Evolutionary conservation across 495 filamentous ascomycete species (phyloP).

Genomic region (Mytilinidion resinicola): DNA sequence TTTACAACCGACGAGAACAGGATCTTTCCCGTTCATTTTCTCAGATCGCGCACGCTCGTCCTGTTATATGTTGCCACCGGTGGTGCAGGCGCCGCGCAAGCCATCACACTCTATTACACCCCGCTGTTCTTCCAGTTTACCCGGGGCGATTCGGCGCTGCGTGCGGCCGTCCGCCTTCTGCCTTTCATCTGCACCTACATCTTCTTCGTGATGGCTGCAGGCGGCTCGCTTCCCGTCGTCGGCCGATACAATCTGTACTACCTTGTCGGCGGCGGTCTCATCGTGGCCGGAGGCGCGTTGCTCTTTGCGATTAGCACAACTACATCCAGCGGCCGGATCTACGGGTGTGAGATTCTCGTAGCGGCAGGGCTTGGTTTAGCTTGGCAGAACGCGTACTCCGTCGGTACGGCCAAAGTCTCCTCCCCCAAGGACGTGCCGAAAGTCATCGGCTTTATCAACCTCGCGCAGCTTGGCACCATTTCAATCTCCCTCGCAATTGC

Average conservation of each 20-base stretch:
- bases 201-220: conserved; percentile 10
- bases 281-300: conserved; percentile 11
- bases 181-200: conserved; percentile 20
- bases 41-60: neutral
- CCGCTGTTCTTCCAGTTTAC: conserved; percentile 11
- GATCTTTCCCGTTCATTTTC: conserved; percentile 1
- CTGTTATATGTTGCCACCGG: conserved; percentile 3
- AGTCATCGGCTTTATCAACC: neutral
- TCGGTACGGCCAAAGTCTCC: neutral
- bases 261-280: conserved; percentile 11
- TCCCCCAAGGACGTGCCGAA: neutral
- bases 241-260: conserved; percentile 12
- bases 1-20: conserved; percentile 1
- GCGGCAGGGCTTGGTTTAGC: neutral
- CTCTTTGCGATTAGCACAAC: neutral
- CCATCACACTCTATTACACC: conserved; percentile 21
- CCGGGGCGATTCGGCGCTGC: conserved; percentile 12
- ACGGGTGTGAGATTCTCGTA: conserved; percentile 15
- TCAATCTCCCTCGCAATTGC: neutral
- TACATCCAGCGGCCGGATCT: conserved; percentile 7
- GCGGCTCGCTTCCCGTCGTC: conserved; percentile 6
- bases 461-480: neutral
- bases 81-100: neutral
- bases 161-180: conserved; percentile 15
- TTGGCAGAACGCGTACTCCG: neutral